Evolutionary conservation across 352 stramenopile genomes (phyloP).

Genomic region (Lagenidium sp.): DNA sequence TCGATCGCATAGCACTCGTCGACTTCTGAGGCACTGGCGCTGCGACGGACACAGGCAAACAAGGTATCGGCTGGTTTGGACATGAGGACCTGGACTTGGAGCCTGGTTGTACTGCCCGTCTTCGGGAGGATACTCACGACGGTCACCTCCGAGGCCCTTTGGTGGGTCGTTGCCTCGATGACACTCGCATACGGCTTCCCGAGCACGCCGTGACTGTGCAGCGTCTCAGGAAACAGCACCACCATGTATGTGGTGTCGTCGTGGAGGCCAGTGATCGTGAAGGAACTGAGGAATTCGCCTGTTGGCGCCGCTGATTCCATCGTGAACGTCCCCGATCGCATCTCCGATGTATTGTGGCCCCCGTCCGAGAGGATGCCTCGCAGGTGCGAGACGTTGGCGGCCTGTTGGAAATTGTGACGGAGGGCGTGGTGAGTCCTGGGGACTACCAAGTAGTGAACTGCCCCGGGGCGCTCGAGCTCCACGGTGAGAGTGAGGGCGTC

Average conservation of each 20-base stretch:
- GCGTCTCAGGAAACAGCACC: conserved; percentile 52
- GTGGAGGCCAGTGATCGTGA: conserved; percentile 21
- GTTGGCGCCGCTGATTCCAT: neutral
- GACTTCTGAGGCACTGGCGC: neutral
- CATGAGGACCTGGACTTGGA: conserved; percentile 42
- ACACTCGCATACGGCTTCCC: conserved; percentile 26
- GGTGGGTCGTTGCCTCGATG: conserved; percentile 48
- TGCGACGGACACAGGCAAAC: conserved; percentile 23
- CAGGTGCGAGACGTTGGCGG: conserved; percentile 21
- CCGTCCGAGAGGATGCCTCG: conserved; percentile 12
- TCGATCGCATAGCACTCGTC: conserved; percentile 15
- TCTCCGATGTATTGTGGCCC: neutral
- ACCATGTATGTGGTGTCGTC: conserved; percentile 46
- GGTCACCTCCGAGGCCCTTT: conserved; percentile 47
- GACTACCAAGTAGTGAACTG: conserved; percentile 48
- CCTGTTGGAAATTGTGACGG: conserved; percentile 4
- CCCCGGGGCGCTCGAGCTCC: conserved; percentile 28
- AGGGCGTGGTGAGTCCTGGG: no score
- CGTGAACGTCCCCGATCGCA: neutral
- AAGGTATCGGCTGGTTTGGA: conserved; percentile 49
- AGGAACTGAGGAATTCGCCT: neutral
- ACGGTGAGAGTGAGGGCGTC: conserved; percentile 27
- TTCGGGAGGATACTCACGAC: conserved; percentile 20
- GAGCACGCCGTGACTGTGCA: conserved; percentile 51
- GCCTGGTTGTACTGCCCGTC: conserved; percentile 22